Base-by-base conservation (phyloP, 768 basidiomycete genomes). In the Termitomyces bulborhizus region DNA sequence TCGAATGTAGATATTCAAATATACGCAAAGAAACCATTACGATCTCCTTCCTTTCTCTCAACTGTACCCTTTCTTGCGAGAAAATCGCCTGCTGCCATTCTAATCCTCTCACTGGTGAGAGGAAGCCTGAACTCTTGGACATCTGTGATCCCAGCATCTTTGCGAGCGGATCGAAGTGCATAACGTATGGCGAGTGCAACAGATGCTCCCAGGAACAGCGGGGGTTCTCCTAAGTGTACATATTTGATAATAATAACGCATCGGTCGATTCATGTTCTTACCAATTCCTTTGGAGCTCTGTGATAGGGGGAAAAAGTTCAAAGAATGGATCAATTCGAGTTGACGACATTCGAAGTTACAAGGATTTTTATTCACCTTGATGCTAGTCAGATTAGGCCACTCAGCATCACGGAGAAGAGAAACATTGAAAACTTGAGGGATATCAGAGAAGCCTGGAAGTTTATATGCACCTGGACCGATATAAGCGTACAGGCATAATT, bases 371-470 rank as follows among this genome's bases (percentile, higher is more conserved):
- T 37, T 21, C 4, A 60, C 59, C 56, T 60, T 60, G 39, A 60
- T 60, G 5, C 54, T 57, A n/a, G 31, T 37, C n/a, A 60, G 26
- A 47, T 60, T 60, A 13, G 56, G 56, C 59, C 59, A 60, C 45
- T 60, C 59, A 9, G 59, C 59, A 46, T 60, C 59, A 27, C 59
- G 56, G 9, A 60, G 59, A 43, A 60, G 53, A 41, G 59, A 60
- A 1, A 60, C 59, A 41, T 60, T 60, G 46, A 60, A 57, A 13
- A 57, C 46, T 44, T 60, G 59, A 29, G 59, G 59, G 16, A 60
- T 57, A 44, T 60, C 59, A 16, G 59, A 60, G 16, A 60, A 60
- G 4, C 59, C 59, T 42, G 59, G 59, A 41, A 60, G 56, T 29
- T 60, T 60, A 50, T 60, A 60, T 21, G 59, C 53, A 24, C 59